A percentile compares a stretch with the other conserved stretches of the same genome.
phyloP scores from a whole-genome alignment of 148 eudicot genomes.

The Drosera capensis region DNA sequence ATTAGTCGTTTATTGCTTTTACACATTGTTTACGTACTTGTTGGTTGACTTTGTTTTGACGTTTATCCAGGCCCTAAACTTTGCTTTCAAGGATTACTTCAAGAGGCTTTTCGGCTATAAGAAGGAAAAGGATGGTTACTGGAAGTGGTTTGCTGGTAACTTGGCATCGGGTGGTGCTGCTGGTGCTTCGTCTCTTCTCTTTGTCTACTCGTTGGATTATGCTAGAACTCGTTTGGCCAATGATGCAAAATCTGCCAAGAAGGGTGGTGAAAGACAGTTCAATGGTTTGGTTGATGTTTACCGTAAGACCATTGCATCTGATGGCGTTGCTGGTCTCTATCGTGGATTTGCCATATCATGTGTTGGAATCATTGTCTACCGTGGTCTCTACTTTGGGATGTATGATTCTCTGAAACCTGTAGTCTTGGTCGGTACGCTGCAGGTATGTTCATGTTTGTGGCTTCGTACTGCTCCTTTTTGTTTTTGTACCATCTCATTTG shows the following conservation, averaged over 20 bases:
- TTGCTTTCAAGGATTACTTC: conserved; percentile 17
- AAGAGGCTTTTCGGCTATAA: conserved; percentile 13
- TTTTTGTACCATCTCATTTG: too few species aligned
- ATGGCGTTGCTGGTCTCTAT: conserved; percentile 16
- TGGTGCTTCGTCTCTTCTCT: conserved; percentile 12
- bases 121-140: conserved; percentile 15
- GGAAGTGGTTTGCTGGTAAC: conserved; percentile 18
- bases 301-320: conserved; percentile 11
- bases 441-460: conserved; percentile 2
- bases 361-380: conserved; percentile 15
- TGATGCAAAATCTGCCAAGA: conserved; percentile 16
- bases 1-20: conserved; percentile 1
- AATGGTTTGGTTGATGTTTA: conserved; percentile 15
- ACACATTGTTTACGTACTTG: background rate
- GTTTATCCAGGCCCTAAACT: conserved; percentile 11
- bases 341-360: conserved; percentile 18
- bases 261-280: conserved; percentile 12
- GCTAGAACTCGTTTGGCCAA: conserved; percentile 14
- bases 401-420: conserved; percentile 15
- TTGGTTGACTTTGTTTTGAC: background rate
- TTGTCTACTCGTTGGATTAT: conserved; percentile 15
- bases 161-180: conserved; percentile 18
- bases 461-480: background rate
- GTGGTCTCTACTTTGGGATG: conserved; percentile 17
- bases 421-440: conserved; percentile 9